Conservation (phyloP, 805 yeast genomes). For the Sugiyamaella americana region DNA sequence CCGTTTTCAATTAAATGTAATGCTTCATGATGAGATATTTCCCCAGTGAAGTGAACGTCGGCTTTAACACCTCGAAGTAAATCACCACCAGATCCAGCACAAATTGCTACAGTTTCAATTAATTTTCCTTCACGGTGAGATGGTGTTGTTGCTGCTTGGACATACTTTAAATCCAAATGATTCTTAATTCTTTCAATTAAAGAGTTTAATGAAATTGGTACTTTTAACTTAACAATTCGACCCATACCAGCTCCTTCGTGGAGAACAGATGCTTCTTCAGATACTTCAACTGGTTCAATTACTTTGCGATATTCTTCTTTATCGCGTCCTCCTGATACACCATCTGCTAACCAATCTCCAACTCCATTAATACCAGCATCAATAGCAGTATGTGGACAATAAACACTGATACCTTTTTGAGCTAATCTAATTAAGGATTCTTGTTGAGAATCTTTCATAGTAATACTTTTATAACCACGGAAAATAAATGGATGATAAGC, state of each 20-base stretch:
- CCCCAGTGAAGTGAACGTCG: constrained; percentile 86
- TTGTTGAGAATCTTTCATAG: constrained; percentile 74
- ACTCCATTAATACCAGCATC: constrained; percentile 93
- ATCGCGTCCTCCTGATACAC: constrained; percentile 37
- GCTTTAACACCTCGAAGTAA: constrained; percentile 52
- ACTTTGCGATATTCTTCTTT: constrained; percentile 30
- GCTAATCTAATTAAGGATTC: constrained; percentile 64
- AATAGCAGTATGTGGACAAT: constrained; percentile 93
- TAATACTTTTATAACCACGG: constrained; percentile 72
- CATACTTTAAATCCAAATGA: constrained; percentile 44
- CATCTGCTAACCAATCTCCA: constrained; percentile 81
- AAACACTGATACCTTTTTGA: constrained; percentile 76
- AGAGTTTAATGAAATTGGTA: constrained; percentile 39
- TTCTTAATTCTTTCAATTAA: constrained; percentile 50
- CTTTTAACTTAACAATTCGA: constrained; percentile 47
- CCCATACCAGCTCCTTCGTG: constrained; percentile 74
- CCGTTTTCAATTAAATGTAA: constrained; percentile 67
- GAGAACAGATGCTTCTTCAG: constrained; percentile 23
- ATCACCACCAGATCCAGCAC: constrained; percentile 93
- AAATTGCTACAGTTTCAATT: constrained; percentile 58
- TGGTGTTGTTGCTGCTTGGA: constrained; percentile 55
- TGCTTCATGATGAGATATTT: constrained; percentile 89
- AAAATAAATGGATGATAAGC: constrained; percentile 94
- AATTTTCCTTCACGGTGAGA: constrained; percentile 24
- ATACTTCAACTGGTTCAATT: constrained; percentile 40